Percentiles rank a stretch among this genome's conserved stretches.
Evolutionary conservation across 2,329 filamentous ascomycete genomes (phyloP).

Genomic region (Aspergillus ochraceus): DNA sequence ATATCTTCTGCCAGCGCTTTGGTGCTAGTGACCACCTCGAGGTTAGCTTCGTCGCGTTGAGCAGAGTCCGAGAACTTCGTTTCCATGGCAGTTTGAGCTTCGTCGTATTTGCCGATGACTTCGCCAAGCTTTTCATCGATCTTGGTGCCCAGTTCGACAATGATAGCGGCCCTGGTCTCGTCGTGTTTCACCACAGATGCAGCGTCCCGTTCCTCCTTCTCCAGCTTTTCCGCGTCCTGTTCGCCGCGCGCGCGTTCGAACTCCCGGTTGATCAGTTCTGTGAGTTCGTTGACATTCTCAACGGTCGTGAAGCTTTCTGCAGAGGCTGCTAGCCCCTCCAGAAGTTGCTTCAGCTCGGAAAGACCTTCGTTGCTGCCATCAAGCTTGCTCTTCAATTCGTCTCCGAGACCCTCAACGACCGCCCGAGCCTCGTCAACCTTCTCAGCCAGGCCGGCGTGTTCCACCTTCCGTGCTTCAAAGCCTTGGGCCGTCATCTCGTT

Average conservation of each 20-base stretch:
- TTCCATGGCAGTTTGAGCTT: conserved; percentile 72
- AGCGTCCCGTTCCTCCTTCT: conserved; percentile 64
- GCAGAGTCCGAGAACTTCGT: conserved; percentile 72
- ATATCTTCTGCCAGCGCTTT: conserved; percentile 85
- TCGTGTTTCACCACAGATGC: conserved; percentile 60
- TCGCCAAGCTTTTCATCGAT: conserved; percentile 78
- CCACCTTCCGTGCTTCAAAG: conserved; percentile 79
- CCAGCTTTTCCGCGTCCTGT: conserved; percentile 78
- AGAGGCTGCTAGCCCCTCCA: conserved; percentile 68
- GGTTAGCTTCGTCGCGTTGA: conserved; percentile 69
- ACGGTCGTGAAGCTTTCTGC: conserved; percentile 47
- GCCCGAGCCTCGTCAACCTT: conserved; percentile 76
- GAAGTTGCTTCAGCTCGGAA: conserved; percentile 54
- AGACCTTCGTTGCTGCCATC: conserved; percentile 72
- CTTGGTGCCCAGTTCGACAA: conserved; percentile 56
- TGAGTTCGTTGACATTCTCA: conserved; percentile 69
- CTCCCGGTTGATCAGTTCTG: conserved; percentile 75
- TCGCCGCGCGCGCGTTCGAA: conserved; percentile 83
- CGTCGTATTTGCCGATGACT: conserved; percentile 83
- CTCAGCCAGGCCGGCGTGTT: conserved; percentile 75
- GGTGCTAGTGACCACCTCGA: conserved; percentile 71
- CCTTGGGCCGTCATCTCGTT: conserved; percentile 74
- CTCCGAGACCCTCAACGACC: conserved; percentile 75
- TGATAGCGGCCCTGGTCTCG: conserved; percentile 56
- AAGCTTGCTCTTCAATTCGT: conserved; percentile 73